These are phyloP conservation scores for Lasiosphaeris hirsuta DNA, from an alignment of 495 filamentous ascomycete genomes.

Conservation along the genomic window DNA sequence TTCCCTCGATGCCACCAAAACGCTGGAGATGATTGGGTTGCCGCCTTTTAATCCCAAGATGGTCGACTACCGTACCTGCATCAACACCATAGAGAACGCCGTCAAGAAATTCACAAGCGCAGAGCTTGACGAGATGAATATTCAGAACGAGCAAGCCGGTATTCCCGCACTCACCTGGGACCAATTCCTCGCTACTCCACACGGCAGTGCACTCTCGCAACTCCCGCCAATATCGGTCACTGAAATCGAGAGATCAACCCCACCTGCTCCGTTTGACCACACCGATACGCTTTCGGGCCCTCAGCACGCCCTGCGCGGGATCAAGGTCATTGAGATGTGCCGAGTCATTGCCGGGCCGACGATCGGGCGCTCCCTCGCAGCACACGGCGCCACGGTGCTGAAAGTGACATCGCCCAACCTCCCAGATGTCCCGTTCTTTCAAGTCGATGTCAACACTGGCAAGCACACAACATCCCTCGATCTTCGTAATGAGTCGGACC, in stretches of 20 bases:
- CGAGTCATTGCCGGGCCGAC: slow-evolving; percentile 62
- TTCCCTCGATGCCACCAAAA: slow-evolving; percentile 65
- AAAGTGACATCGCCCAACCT: slow-evolving; percentile 67
- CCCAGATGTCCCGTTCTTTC: slow-evolving; percentile 75
- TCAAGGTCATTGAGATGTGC: slow-evolving; percentile 66
- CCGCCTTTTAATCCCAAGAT: slow-evolving; percentile 59
- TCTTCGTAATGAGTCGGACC: slow-evolving; percentile 51
- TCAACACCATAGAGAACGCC: slow-evolving; percentile 63
- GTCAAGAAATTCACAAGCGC: slow-evolving; percentile 59
- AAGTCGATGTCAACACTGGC: slow-evolving; percentile 74
- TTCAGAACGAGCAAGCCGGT: slow-evolving; percentile 60
- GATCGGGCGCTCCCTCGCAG: slow-evolving; percentile 61
- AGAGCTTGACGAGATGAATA: slow-evolving; percentile 65
- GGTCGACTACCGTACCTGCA: slow-evolving; percentile 62
- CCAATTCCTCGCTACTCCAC: slow-evolving; percentile 58
- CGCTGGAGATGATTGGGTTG: slow-evolving; percentile 69
- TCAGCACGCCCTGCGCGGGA: slow-evolving; percentile 49
- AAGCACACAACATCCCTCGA: slow-evolving; percentile 56
- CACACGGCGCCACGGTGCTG: slow-evolving; percentile 66
- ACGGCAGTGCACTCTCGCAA: slow-evolving; percentile 41
- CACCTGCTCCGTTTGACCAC: slow-evolving; percentile 53
- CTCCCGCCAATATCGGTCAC: slow-evolving; percentile 29
- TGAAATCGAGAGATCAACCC: slow-evolving; percentile 10
- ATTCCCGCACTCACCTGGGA: slow-evolving; percentile 62
- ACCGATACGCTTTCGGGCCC: slow-evolving; percentile 30